These are phyloP conservation scores for Euphorbia celastroides DNA, from an alignment of 441 rosid species.

Conservation along the genomic window DNA sequence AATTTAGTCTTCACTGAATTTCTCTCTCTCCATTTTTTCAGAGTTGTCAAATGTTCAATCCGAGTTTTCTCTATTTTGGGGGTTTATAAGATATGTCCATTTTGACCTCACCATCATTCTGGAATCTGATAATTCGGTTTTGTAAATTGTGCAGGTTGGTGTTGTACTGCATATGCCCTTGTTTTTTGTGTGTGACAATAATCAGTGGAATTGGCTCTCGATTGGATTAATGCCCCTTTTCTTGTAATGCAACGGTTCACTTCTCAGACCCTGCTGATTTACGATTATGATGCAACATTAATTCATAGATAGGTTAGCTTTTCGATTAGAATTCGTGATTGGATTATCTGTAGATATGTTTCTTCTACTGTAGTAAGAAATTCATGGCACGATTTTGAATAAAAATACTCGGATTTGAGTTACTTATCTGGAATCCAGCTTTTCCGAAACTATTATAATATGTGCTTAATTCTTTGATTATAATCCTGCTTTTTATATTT, in stretches of 20 bases:
- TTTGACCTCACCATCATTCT: not conserved
- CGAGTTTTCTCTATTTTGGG: constrained; percentile 3
- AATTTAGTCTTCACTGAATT: not conserved
- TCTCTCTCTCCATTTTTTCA: not conserved
- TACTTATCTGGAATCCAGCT: not conserved
- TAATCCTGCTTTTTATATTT: not conserved
- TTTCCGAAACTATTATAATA: not conserved
- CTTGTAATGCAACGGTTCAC: constrained; percentile 73
- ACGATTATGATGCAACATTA: not conserved
- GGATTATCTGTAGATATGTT: not conserved
- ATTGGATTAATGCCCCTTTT: constrained; percentile 63
- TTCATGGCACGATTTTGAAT: not conserved
- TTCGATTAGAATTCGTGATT: not conserved
- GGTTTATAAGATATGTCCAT: not conserved
- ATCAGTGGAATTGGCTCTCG: constrained; percentile 61
- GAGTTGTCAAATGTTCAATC: not conserved
- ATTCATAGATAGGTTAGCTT: not conserved
- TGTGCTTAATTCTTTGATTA: not conserved
- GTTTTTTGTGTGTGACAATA: constrained; percentile 53
- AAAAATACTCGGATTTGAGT: not conserved
- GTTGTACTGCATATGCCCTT: constrained; percentile 52
- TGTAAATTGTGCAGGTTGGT: constrained; percentile 41
- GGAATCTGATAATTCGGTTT: not conserved
- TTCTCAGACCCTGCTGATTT: constrained; percentile 49
- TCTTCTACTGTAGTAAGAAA: not conserved